Percentiles rank a stretch among this genome's conserved stretches.
phyloP scores from a whole-genome alignment of 495 filamentous ascomycete species.

The Chlorociboria aeruginascens region DNA sequence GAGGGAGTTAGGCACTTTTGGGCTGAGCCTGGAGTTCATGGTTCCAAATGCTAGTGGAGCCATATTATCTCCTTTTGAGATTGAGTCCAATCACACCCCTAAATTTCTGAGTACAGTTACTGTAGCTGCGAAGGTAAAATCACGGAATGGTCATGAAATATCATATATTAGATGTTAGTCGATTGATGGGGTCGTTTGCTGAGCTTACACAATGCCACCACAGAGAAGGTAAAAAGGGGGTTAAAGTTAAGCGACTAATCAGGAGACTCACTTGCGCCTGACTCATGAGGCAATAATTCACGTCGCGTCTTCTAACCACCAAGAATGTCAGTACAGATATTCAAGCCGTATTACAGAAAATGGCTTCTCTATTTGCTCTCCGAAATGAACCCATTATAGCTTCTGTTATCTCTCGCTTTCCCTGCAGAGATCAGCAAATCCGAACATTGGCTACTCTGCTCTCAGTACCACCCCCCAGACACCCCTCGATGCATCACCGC shows the following conservation, averaged over 20 bases:
- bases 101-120: too few species aligned
- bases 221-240: too few species aligned
- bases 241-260: too few species aligned
- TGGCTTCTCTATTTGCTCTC: conserved; percentile 27
- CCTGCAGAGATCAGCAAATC: conserved; percentile 54
- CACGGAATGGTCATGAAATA: too few species aligned
- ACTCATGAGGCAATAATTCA: not conserved
- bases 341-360: not conserved
- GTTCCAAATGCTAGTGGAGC: too few species aligned
- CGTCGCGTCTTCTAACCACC: conserved; percentile 7
- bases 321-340: not conserved
- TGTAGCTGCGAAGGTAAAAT: too few species aligned
- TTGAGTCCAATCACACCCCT: too few species aligned
- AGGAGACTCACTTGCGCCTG: too few species aligned
- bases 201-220: too few species aligned
- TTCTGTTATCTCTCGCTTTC: conserved; percentile 35
- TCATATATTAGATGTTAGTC: not conserved
- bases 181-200: not conserved
- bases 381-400: conserved; percentile 41
- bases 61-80: too few species aligned
- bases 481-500: not conserved
- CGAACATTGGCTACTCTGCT: conserved; percentile 50
- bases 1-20: too few species aligned
- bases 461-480: conserved; percentile 28
- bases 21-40: too few species aligned